Evolutionary conservation across 176 grass and related monocot genomes (phyloP).

Genomic region (Musa itinerans): DNA sequence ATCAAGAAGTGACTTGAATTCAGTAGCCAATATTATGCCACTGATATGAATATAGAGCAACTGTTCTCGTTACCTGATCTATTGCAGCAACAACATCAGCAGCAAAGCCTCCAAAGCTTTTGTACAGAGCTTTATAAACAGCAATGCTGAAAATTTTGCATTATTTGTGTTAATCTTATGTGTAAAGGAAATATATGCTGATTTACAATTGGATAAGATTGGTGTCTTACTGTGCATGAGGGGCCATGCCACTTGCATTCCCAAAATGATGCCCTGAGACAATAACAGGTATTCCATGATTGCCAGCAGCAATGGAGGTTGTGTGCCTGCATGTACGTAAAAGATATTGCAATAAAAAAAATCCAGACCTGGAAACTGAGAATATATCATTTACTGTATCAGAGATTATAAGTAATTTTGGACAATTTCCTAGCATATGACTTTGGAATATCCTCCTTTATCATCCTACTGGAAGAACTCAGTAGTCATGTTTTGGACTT

Average conservation of each 20-base stretch:
- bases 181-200: neutral
- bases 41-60: neutral
- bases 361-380: neutral
- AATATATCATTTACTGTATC: neutral
- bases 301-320: constrained; percentile 68
- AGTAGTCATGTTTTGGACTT: too few species aligned
- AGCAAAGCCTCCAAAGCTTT: constrained; percentile 80
- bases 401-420: neutral
- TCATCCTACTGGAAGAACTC: too few species aligned
- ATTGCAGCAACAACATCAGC: constrained; percentile 89
- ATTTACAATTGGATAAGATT: neutral
- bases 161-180: neutral
- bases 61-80: constrained; percentile 43
- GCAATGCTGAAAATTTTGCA: constrained; percentile 41
- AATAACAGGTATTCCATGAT: constrained; percentile 43
- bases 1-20: too few species aligned
- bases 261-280: constrained; percentile 72
- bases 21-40: too few species aligned
- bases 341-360: neutral
- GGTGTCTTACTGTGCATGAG: constrained; percentile 57
- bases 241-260: constrained; percentile 75
- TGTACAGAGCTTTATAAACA: constrained; percentile 84
- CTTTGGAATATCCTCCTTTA: too few species aligned
- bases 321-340: constrained; percentile 49
- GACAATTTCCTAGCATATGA: too few species aligned